Evolutionary conservation across 495 filamentous ascomycete genomes (phyloP), one percentile per base, ranked within the genome.

Genomic region (Parathielavia appendiculata): DNA sequence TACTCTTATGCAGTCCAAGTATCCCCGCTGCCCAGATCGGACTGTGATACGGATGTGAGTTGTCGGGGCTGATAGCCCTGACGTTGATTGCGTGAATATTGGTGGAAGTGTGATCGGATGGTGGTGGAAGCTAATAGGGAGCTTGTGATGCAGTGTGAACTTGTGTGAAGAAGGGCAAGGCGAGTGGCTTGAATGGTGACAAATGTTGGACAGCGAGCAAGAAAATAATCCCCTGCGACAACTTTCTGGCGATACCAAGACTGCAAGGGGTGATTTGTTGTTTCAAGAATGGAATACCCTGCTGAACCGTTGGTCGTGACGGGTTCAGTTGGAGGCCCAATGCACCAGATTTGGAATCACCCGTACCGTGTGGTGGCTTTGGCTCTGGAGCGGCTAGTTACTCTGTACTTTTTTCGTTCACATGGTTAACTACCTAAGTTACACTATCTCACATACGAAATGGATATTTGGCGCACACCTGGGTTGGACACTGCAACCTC

Each of bases 201-300:
- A 39, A 16, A 4, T 10, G n/a, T 16, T 19, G 35, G 30, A 51
- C 49, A 23, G 32, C 17, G 5, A 12, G 19, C 10, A 11, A 23
- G 12, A 1, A 4, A 12, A n/a, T 30, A 30, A 30, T 3, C 6
- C 26, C 26, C 26, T 2, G 26, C 26, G 26, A 3, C 2, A 30
- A 30, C 6, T 2, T 30, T 30, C 26, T 30, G 26, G 26, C 26
- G 49, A 51, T 40, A 51, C 49, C 34, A 22, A 22, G 30, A 41
- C 38, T 12, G 22, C 19, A 30, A 43, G 38, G 36, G 38, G 51
- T 26, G 51, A 40, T 22, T 53, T 53, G 51, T 53, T 20, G 51
- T 53, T 38, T 53, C 51, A 43, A 39, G 36, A 41, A 14, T 41
- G 51, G 20, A 3, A 17, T 22, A 9, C 12, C 13, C 16, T 19